Evolutionary conservation across 768 basidiomycete genomes (phyloP), one percentile per base, ranked within the genome.

Genomic region (Roridomyces roridus): DNA sequence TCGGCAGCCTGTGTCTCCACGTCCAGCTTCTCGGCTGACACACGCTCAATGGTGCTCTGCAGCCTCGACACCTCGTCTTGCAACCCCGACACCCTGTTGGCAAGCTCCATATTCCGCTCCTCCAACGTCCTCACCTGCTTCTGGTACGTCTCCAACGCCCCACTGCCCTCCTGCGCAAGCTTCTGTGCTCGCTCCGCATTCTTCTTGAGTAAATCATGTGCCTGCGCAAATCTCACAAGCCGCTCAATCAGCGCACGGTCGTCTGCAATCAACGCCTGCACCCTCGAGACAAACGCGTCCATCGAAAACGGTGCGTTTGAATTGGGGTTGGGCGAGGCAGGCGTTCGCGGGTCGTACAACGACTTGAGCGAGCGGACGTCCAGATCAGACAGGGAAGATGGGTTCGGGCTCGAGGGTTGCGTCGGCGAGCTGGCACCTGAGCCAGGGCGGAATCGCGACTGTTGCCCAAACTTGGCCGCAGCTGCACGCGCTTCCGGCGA

Each of bases 121-220:
- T 95, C 92, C 53, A 96, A 77, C 21, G 80, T 83, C 65, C 82
- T 80, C 4, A 96, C 88, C 67, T 96, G 94, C 73, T 87, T 89
- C 77, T 96, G 92, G 67, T 97, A 96, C 17, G 89, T 94, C 77
- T 94, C 92, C 37, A 97, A 73, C 23, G 89, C 92, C 18, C 68
- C 71, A 56, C 85, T 87, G 36, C 89, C 91, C 46, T 95, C 94
- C 70, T 89, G 87, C 4, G 92, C 91, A 25, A 96, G 80, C 72
- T 93, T 94, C 78, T 95, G 91, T 20, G 93, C 94, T 45, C 93
- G 80, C 67, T 94, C 93, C 18, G 94, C 93, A 67, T 94, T 95
- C 75, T 88, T 91, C 81, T 94, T 96, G 58, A 96, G 80, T 61
- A 96, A 67, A 62, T 96, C 94, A 56, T 96, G 90, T 46, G 94